Percentiles rank a stretch among this genome's conserved stretches.
phyloP scores from a whole-genome alignment of 257 asterid species.

The Salvia miltiorrhiza region DNA sequence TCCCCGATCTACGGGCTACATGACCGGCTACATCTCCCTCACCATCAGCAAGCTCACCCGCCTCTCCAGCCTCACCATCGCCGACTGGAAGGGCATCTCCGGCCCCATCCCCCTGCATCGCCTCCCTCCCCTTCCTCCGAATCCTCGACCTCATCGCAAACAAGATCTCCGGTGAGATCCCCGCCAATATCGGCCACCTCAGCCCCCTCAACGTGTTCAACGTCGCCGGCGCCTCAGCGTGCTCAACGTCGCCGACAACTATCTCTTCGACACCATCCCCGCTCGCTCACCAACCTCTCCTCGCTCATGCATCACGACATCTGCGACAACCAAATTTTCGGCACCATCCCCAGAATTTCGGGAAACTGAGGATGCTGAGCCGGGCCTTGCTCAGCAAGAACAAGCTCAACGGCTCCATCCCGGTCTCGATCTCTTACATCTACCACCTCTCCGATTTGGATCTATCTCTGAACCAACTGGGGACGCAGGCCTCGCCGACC shows the following conservation, averaged over 20 bases:
- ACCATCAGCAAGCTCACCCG: too few species aligned
- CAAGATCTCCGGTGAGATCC: constrained; percentile 62
- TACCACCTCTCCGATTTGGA: constrained; percentile 78
- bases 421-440: constrained; percentile 55
- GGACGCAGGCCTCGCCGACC: too few species aligned
- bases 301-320: too few species aligned
- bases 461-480: constrained; percentile 62
- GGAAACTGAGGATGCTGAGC: too few species aligned
- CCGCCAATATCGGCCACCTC: constrained; percentile 56
- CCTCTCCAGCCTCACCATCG: too few species aligned
- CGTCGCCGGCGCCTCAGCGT: constrained; percentile 81
- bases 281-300: constrained; percentile 52
- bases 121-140: constrained; percentile 55
- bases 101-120: constrained; percentile 76
- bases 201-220: too few species aligned
- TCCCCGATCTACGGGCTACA: too few species aligned
- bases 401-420: too few species aligned
- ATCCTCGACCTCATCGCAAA: constrained; percentile 69
- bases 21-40: too few species aligned
- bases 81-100: constrained; percentile 84
- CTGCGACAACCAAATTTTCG: too few species aligned
- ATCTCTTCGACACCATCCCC: constrained; percentile 57
- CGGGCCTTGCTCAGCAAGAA: too few species aligned
- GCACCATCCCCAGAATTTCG: too few species aligned
- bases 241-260: constrained; percentile 77